phyloP scores from a whole-genome alignment of 2,329 filamentous ascomycete species.

The Talaromyces sp. region DNA sequence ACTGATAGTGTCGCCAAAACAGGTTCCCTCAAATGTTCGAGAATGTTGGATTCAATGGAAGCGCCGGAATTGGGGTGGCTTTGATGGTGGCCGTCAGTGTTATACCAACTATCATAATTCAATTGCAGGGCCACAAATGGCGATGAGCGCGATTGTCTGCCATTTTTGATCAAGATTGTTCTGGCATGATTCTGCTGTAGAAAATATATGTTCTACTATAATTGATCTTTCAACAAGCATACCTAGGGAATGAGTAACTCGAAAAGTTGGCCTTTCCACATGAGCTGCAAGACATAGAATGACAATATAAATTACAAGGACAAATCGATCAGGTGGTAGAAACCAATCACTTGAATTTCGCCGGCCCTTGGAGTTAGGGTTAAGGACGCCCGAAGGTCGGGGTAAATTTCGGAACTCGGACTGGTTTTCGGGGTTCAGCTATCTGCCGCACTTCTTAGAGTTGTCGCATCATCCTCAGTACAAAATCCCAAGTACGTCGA shows the following conservation, averaged over 20 bases:
- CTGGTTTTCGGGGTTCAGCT: background rate
- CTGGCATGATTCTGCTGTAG: background rate
- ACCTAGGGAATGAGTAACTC: no score
- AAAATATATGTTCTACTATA: background rate
- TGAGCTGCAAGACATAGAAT: no score
- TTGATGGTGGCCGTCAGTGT: background rate
- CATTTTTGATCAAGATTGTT: background rate
- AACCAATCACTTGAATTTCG: no score
- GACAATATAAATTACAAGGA: no score
- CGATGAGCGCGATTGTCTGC: background rate
- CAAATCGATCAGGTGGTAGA: no score
- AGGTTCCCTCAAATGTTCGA: background rate
- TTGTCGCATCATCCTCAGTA: background rate
- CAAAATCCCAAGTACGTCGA: background rate
- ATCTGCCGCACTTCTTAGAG: no score
- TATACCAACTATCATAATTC: background rate
- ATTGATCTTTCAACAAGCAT: background rate
- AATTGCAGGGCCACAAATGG: background rate
- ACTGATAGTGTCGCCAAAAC: background rate
- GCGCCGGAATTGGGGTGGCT: background rate
- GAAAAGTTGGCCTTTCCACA: no score
- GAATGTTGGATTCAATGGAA: background rate
- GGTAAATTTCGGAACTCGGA: background rate
- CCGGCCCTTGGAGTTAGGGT: background rate
- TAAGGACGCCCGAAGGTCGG: background rate